Conservation (phyloP, 768 basidiomycete species). For the Royoungia palumana region DNA sequence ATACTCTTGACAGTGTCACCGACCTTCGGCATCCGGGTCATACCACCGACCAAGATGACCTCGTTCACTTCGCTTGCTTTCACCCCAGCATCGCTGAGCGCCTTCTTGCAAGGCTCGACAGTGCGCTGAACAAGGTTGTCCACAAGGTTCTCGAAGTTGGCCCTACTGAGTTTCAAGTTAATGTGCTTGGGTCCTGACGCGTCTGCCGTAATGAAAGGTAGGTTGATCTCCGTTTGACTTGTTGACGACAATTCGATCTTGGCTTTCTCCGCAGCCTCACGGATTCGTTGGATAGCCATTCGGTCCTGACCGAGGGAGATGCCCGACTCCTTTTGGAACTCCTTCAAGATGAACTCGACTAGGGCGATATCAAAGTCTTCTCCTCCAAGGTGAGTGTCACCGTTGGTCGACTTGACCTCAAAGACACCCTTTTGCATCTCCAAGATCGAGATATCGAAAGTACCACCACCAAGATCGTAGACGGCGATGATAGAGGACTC, state of each 20-base stretch:
- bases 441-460: constrained; percentile 98
- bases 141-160: constrained; percentile 88
- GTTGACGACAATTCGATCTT: constrained; percentile 98
- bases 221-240: constrained; percentile 92
- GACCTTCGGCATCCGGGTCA: constrained; percentile 97
- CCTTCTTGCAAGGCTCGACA: constrained; percentile 96
- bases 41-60: constrained; percentile 97
- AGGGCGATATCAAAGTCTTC: constrained; percentile 96
- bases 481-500: constrained; percentile 91
- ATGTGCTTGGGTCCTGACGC: constrained; percentile 96
- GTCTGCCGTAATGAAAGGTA: constrained; percentile 98
- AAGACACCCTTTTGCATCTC: constrained; percentile 99
- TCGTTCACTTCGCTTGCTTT: constrained; percentile 93
- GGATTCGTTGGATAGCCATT: constrained; percentile 98
- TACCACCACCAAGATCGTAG: constrained; percentile 97
- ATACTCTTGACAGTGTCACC: constrained; percentile 81
- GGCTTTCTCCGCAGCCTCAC: constrained; percentile 99
- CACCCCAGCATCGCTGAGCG: constrained; percentile 87
- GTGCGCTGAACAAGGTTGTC: constrained; percentile 81
- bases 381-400: constrained; percentile 95
- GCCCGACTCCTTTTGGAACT: constrained; percentile 94
- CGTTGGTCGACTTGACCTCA: constrained; percentile 99
- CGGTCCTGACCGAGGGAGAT: constrained; percentile 79
- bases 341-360: constrained; percentile 77
- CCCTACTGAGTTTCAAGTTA: constrained; percentile 84